phyloP scores from a whole-genome alignment of 805 yeast species.

The Yarrowia deformans region DNA sequence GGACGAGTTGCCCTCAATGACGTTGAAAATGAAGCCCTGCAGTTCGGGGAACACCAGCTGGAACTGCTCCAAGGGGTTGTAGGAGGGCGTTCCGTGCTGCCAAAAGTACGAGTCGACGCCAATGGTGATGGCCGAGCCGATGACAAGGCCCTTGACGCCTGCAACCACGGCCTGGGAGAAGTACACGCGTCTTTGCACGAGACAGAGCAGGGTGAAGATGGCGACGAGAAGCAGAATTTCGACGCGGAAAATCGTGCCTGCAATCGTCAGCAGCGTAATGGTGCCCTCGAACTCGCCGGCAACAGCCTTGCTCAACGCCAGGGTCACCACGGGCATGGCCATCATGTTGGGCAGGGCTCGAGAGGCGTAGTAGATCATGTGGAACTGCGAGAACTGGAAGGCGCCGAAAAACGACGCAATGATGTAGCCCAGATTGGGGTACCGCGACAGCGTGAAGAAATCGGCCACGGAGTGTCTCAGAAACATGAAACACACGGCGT shows the following conservation, averaged over 20 bases:
- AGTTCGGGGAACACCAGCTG: conserved; percentile 74
- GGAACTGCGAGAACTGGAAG: conserved; percentile 75
- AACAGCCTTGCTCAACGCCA: conserved; percentile 61
- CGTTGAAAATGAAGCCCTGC: conserved; percentile 74
- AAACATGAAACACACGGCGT: conserved; percentile 60
- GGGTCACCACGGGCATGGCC: conserved; percentile 74
- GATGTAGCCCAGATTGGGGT: conserved; percentile 40
- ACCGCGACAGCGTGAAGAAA: conserved; percentile 44
- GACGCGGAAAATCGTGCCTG: conserved; percentile 72
- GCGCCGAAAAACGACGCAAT: conserved; percentile 60
- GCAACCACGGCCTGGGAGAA: conserved; percentile 49
- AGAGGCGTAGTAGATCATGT: conserved; percentile 77
- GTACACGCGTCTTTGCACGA: conserved; percentile 58
- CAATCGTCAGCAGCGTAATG: conserved; percentile 63
- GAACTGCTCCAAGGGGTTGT: conserved; percentile 23
- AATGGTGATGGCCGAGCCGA: conserved; percentile 60
- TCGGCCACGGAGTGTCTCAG: conserved; percentile 56
- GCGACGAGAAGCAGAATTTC: conserved; percentile 68
- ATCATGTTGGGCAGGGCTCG: conserved; percentile 85
- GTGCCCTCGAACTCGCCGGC: conserved; percentile 58
- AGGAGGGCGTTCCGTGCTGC: conserved; percentile 51
- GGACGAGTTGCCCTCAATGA: conserved; percentile 72
- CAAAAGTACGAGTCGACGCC: conserved; percentile 79
- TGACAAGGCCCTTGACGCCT: conserved; percentile 56
- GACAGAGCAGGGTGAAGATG: conserved; percentile 53